A percentile compares a stretch with the other conserved stretches of the same genome.
These are phyloP conservation scores for Aspergillus sojae DNA, from an alignment of 2,329 filamentous ascomycete species.

Conservation along the genomic window DNA sequence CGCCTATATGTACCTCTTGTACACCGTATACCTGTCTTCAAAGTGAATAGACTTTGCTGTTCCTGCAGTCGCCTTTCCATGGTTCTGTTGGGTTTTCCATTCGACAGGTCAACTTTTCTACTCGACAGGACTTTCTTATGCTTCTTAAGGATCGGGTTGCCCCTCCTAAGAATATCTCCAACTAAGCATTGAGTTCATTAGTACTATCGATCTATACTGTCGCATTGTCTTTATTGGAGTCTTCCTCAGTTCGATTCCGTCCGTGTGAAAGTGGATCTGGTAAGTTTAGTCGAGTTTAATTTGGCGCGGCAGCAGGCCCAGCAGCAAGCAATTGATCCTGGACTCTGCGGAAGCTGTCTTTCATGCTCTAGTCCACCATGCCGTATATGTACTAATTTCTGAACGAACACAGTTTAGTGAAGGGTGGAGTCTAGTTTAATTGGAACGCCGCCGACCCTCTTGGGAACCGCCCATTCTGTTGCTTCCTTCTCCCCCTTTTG, in stretches of 20 bases:
- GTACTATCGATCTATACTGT: neutral
- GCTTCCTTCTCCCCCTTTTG: constrained; percentile 6
- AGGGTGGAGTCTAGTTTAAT: constrained; percentile 15
- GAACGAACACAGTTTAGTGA: constrained; percentile 7
- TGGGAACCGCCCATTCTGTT: constrained; percentile 10
- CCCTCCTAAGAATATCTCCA: neutral
- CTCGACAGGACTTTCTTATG: neutral
- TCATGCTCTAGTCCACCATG: constrained; percentile 1
- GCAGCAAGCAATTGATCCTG: neutral
- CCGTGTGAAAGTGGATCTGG: neutral
- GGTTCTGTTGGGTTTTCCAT: neutral
- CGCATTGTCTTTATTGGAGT: neutral
- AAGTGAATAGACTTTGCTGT: constrained; percentile 12
- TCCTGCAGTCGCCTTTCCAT: constrained; percentile 13
- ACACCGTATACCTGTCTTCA: neutral
- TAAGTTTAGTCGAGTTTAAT: constrained; percentile 4
- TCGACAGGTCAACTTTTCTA: neutral
- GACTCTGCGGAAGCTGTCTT: neutral
- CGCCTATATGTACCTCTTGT: constrained; percentile 4
- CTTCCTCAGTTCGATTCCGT: neutral
- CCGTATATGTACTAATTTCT: constrained; percentile 6
- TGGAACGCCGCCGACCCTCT: constrained; percentile 15
- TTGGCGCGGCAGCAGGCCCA: neutral
- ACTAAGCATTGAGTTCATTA: neutral
- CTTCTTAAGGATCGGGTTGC: neutral